A percentile compares a stretch with the other conserved stretches of the same genome.
phyloP scores from a whole-genome alignment of 306 rosid genomes.

The Begonia masoniana region DNA sequence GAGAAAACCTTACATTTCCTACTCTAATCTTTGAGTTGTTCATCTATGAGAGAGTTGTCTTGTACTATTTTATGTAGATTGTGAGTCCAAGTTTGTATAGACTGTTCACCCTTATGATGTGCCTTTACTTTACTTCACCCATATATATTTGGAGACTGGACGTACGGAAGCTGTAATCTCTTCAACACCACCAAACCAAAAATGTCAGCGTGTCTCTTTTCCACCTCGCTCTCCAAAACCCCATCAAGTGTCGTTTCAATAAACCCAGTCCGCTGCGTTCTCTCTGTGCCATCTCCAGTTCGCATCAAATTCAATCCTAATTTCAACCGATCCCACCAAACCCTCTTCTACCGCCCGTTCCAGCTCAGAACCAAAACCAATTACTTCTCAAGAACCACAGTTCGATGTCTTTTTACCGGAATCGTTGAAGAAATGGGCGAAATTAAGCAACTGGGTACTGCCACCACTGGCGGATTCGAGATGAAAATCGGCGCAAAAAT shows the following conservation, averaged over 20 bases:
- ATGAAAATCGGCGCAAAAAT: constrained; percentile 41
- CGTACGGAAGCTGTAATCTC: no score
- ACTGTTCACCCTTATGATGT: no score
- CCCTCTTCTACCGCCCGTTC: constrained; percentile 20
- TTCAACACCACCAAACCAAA: background rate
- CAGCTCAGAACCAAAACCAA: constrained; percentile 5
- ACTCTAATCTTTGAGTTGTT: no score
- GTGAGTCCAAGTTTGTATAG: no score
- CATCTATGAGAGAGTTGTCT: no score
- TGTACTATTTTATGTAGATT: no score
- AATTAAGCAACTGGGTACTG: constrained; percentile 37
- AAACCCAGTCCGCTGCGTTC: constrained; percentile 2
- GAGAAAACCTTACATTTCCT: no score
- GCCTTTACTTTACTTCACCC: no score
- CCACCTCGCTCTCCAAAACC: constrained; percentile 13
- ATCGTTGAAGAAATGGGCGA: constrained; percentile 82
- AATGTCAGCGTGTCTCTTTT: constrained; percentile 23
- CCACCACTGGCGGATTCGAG: constrained; percentile 47
- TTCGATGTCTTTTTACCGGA: constrained; percentile 69
- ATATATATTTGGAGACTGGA: no score
- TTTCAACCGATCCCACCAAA: constrained; percentile 23
- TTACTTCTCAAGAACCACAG: constrained; percentile 8
- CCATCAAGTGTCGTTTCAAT: constrained; percentile 7
- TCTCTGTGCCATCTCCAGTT: constrained; percentile 12
- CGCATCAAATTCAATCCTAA: constrained; percentile 19